Conservation (phyloP, 1,284 basidiomycete species). For the Austropuccinia psidii region DNA sequence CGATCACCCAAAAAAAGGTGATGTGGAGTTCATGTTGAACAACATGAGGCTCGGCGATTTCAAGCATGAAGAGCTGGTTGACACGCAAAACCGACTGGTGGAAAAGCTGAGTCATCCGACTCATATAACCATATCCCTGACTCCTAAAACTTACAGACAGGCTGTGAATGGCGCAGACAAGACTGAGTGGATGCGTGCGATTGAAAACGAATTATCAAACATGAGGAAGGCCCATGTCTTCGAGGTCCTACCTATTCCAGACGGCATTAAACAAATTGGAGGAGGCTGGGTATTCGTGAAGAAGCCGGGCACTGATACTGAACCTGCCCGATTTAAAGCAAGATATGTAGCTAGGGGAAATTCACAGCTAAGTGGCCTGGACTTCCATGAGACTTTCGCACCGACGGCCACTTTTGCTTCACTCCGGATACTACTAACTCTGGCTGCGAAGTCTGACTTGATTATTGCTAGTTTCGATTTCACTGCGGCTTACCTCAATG, state of each 20-base stretch:
- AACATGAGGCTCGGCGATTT: no score
- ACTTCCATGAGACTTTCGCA: not conserved
- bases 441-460: not conserved
- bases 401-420: constrained; percentile 10
- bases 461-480: not conserved
- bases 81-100: no score
- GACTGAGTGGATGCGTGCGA: not conserved
- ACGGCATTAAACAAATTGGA: not conserved
- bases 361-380: not conserved
- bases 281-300: not conserved
- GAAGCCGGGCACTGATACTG: not conserved
- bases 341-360: not conserved
- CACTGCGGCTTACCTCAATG: no score
- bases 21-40: no score
- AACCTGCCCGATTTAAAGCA: not conserved
- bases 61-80: no score
- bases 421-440: not conserved
- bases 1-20: no score
- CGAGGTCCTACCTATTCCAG: not conserved
- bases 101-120: no score
- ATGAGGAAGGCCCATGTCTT: not conserved
- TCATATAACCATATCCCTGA: no score
- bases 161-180: no score
- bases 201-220: not conserved
- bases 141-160: no score